Conservation (phyloP, 1,284 basidiomycete species). For the Puccinia novopanici region DNA sequence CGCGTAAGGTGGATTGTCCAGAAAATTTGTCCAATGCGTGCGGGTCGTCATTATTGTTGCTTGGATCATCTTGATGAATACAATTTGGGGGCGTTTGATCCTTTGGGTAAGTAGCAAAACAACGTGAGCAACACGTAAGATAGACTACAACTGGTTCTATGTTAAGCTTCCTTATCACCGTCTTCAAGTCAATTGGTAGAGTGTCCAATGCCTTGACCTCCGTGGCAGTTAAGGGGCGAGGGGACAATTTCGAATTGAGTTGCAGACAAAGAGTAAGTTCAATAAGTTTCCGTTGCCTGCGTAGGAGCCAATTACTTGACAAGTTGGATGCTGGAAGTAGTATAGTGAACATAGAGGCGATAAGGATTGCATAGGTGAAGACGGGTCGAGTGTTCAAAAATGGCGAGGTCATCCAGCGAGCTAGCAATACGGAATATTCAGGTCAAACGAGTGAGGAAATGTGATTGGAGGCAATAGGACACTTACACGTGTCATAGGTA, state of each 20-base stretch:
- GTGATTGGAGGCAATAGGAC: too few species aligned
- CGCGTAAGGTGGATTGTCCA: too few species aligned
- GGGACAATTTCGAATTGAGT: too few species aligned
- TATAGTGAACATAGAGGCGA: not conserved
- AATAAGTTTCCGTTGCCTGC: not conserved
- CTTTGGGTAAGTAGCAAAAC: constrained; percentile 19
- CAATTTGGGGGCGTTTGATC: not conserved
- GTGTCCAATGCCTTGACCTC: too few species aligned
- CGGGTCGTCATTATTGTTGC: too few species aligned
- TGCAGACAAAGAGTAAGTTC: not conserved
- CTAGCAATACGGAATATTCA: too few species aligned
- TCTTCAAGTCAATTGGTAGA: not conserved
- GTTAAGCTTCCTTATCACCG: not conserved
- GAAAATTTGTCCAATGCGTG: too few species aligned
- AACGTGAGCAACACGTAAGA: constrained; percentile 1
- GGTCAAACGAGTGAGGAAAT: too few species aligned
- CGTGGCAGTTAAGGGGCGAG: not conserved
- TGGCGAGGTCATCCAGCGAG: not conserved
- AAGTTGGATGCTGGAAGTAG: constrained; percentile 9
- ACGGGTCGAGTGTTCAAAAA: not conserved
- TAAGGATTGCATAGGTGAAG: not conserved
- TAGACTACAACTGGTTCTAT: not conserved
- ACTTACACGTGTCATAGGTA: too few species aligned
- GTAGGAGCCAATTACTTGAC: not conserved
- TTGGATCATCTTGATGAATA: too few species aligned